Evolutionary conservation across 495 filamentous ascomycete genomes (phyloP).

Genomic region (Beverwykella pulmonaria): DNA sequence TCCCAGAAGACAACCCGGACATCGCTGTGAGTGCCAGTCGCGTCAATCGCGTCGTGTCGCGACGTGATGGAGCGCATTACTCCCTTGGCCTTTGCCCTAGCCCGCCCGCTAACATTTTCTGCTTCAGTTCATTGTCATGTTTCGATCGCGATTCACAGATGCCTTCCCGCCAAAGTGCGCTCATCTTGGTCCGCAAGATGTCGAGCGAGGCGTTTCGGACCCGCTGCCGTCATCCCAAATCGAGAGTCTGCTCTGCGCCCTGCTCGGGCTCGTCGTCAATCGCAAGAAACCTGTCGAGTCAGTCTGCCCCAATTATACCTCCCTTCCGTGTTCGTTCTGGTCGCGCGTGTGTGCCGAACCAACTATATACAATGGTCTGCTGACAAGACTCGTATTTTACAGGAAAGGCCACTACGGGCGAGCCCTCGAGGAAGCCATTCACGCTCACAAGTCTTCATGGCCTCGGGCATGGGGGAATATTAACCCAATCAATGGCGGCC

Average conservation of each 20-base stretch:
- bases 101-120: slow-evolving; percentile 28
- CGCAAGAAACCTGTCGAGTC: slow-evolving; percentile 98
- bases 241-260: slow-evolving; percentile 84
- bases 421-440: slow-evolving; percentile 90
- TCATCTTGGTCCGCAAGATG: slow-evolving; percentile 91
- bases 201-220: slow-evolving; percentile 83
- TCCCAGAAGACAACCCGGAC: slow-evolving; percentile 82
- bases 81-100: slow-evolving; percentile 18
- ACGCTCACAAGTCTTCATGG: slow-evolving; percentile 86
- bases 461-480: slow-evolving; percentile 80
- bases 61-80: slow-evolving; percentile 21
- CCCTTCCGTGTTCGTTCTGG: background rate
- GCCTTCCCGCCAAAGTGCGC: slow-evolving; percentile 81
- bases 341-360: slow-evolving; percentile 19
- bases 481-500: slow-evolving; percentile 78
- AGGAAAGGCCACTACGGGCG: slow-evolving; percentile 86
- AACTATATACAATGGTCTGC: slow-evolving; percentile 7
- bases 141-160: slow-evolving; percentile 88
- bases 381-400: slow-evolving; percentile 24
- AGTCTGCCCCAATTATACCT: slow-evolving; percentile 47
- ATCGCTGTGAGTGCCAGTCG: slow-evolving; percentile 71
- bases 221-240: slow-evolving; percentile 76
- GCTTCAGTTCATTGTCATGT: slow-evolving; percentile 92
- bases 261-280: slow-evolving; percentile 85
- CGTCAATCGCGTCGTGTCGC: slow-evolving; percentile 43